Evolutionary conservation across 306 rosid species (phyloP), one percentile per base, ranked within the genome.

Genomic region (Fagus sylvatica): DNA sequence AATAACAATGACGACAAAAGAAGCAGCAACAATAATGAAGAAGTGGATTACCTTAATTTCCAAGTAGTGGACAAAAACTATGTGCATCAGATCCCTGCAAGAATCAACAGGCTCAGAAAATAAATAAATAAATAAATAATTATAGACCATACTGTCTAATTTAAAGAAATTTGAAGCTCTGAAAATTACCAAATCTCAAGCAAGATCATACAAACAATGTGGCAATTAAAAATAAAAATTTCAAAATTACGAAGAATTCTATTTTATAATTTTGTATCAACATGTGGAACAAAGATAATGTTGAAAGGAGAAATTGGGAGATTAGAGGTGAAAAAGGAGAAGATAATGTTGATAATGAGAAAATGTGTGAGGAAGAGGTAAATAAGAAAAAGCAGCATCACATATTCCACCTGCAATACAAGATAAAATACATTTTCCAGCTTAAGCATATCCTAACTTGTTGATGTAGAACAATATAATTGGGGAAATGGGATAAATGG

Each of bases 1-100:
- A 40, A 32, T 12, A 12, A 68, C 49, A 61, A 36, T 34, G 61
- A 30, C 54, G 46, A n/a, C 19, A 22, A 64, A 36, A 76, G 64
- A 74, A 53, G 40, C 19, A 55, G 74, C 39, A 61, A 43, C 30
- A 51, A 66, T 56, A 30, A 30, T 6, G 54, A 62, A 37, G 54
- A 79, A 64, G 39, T 13, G 34, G 64, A 72, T 67, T 89, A 93
- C 98, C 98, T 93, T 91, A 55, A 93, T 97, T 84, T 93, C 94
- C 89, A 93, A 85, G 87, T 93, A 93, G 87, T 93, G 98, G 77
- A 93, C 98, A 81, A 93, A 93, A 78, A 93, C 98, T 53, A 93
- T 93, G 84, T 93, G 94, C 96, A 84, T 90, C 89, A 92, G 85
- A 57, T 91, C 90, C 91, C 98, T 93, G 89, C 89, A 88, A 79